phyloP scores from a whole-genome alignment of 495 filamentous ascomycete species.

The Clavariopsis aquatica region DNA sequence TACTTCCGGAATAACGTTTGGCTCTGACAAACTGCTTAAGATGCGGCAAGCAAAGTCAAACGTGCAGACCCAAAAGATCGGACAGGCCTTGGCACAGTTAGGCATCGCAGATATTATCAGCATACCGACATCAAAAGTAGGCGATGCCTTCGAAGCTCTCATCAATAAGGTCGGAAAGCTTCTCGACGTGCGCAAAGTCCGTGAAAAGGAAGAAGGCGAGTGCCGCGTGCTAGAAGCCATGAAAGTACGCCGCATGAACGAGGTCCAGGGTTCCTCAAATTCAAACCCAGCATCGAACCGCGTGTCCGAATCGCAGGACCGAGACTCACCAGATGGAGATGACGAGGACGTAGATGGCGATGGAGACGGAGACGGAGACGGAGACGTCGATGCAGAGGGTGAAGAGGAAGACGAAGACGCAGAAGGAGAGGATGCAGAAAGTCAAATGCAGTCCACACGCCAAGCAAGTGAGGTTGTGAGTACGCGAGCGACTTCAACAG shows the following conservation, averaged over 20 bases:
- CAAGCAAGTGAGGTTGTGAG: constrained; percentile 36
- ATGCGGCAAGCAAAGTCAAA: constrained; percentile 79
- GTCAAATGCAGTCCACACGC: constrained; percentile 28
- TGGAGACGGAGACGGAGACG: constrained; percentile 21
- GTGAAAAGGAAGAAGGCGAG: constrained; percentile 85
- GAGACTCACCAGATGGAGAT: not conserved
- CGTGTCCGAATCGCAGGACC: constrained; percentile 28
- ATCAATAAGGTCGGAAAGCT: constrained; percentile 71
- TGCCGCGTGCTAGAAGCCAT: constrained; percentile 67
- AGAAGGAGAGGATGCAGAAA: constrained; percentile 33
- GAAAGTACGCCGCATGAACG: constrained; percentile 32
- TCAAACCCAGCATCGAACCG: constrained; percentile 9
- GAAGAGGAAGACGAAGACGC: constrained; percentile 29
- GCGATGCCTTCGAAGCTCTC: constrained; percentile 77
- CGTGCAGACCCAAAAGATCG: constrained; percentile 79
- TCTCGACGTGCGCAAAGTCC: constrained; percentile 78
- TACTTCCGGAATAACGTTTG: constrained; percentile 71
- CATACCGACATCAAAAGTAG: constrained; percentile 83
- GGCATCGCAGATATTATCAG: constrained; percentile 73
- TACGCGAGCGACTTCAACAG: constrained; percentile 24
- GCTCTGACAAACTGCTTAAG: constrained; percentile 79
- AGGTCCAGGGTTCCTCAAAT: constrained; percentile 22
- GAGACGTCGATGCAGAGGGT: constrained; percentile 22
- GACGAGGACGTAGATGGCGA: constrained; percentile 20
- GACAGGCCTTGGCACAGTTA: constrained; percentile 72